These are phyloP conservation scores for Verticillium tricorpus DNA, from an alignment of 2,329 filamentous ascomycete species.

Conservation along the genomic window DNA sequence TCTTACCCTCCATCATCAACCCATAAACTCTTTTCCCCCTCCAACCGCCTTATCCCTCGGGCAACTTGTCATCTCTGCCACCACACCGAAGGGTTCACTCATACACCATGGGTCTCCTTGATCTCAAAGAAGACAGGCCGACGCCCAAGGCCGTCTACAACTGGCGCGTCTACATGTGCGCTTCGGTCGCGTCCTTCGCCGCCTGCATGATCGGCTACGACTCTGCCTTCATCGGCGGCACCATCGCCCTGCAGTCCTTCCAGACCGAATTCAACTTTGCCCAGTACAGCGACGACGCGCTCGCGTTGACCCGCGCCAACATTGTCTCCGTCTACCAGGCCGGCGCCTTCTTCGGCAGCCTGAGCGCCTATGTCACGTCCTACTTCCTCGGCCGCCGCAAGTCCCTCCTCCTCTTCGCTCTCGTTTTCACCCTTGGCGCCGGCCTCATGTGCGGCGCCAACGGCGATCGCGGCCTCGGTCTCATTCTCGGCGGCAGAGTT, in stretches of 20 bases:
- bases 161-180: conserved; percentile 54
- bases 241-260: conserved; percentile 67
- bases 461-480: conserved; percentile 56
- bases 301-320: conserved; percentile 63
- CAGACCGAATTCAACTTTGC: conserved; percentile 62
- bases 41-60: background rate
- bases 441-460: conserved; percentile 68
- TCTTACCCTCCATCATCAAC: background rate
- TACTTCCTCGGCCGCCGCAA: conserved; percentile 65
- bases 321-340: conserved; percentile 81
- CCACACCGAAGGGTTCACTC: background rate
- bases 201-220: conserved; percentile 59
- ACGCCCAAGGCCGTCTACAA: conserved; percentile 56
- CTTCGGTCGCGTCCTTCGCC: conserved; percentile 50
- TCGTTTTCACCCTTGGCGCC: conserved; percentile 66
- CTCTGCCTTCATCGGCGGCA: conserved; percentile 75
- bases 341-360: conserved; percentile 77
- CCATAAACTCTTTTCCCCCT: background rate
- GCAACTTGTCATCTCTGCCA: background rate
- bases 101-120: conserved; percentile 38
- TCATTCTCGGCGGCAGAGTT: conserved; percentile 58
- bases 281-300: conserved; percentile 37
- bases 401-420: conserved; percentile 55
- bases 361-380: conserved; percentile 61
- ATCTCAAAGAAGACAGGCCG: conserved; percentile 51